A percentile compares a stretch with the other conserved stretches of the same genome.
Conservation (phyloP, 169 alveolate species). For the Eimeria tenella region DNA sequence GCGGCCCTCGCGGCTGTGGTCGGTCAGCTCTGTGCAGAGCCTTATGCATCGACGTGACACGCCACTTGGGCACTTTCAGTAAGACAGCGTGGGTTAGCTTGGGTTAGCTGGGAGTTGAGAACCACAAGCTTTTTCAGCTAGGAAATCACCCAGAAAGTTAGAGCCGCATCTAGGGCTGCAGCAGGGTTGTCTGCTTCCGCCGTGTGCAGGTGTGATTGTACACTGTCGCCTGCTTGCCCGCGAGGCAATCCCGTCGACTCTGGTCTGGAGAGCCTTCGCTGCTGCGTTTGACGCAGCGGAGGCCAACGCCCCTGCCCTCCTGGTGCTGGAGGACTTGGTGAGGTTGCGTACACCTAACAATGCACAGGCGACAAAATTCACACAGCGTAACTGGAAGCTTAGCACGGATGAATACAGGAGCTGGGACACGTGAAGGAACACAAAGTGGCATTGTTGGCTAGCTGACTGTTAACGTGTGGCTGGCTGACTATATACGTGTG, state of each 20-base stretch:
- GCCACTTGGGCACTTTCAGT: conserved; percentile 49
- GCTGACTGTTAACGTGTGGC: no score
- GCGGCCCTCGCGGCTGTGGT: conserved; percentile 73
- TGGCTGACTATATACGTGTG: neutral
- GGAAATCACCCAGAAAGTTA: no score
- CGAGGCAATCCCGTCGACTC: conserved; percentile 25
- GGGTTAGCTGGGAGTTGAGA: no score
- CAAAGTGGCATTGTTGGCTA: no score
- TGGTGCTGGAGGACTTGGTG: conserved; percentile 73
- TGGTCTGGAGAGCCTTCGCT: neutral
- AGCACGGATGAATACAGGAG: no score
- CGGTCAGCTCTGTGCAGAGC: conserved; percentile 63
- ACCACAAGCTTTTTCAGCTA: no score
- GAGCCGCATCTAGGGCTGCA: no score
- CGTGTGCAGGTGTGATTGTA: conserved; percentile 29
- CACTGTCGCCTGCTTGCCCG: conserved; percentile 66
- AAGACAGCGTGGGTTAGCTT: neutral
- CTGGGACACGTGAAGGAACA: no score
- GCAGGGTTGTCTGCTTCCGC: neutral
- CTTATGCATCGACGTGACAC: conserved; percentile 57
- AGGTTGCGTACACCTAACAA: neutral
- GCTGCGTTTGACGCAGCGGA: conserved; percentile 52
- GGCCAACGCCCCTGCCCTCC: conserved; percentile 41
- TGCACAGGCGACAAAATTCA: neutral
- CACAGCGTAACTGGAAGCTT: neutral